Base-by-base conservation (phyloP, 106 monocot species). In the Hemerocallis citrina region DNA sequence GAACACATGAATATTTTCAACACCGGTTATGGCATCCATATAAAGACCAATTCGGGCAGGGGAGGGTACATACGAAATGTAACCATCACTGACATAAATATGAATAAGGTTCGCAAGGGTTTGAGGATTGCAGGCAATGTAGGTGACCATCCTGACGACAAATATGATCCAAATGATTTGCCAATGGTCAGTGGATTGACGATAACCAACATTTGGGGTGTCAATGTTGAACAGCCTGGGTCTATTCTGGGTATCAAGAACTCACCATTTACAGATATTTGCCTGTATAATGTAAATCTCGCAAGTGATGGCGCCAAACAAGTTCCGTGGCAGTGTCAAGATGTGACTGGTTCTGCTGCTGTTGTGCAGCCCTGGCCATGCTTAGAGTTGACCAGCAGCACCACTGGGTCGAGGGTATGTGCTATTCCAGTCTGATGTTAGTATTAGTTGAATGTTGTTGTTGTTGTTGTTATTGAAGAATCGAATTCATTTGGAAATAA, bases 131-230 rank as follows among this genome's bases (percentile, higher is more conserved):
- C 59, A 1, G 82, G 86, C 27, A 67, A 87, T 30, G 81, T 69
- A 1, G 86, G 86, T 1, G 86, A 82, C 72, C 86, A 87, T 49
- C 86, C 86, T 0, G 86, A 87, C 34, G 66, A 68, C 19, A 57
- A 63, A 24, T 87, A 65, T 58, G 63, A 79, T 22, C 75, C 64
- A 8, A n/a, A 57, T 5, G 82, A 81, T 0, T 20, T 87, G 4
- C 78, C 86, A 12, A 7, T 21, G 2, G 81, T 87, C 11, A 78
- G 79, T 8, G 78, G 59, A 2, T 62, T 87, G 44, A 69, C 57
- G 13, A 73, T 87, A 14, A 75, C 57, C 69, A 75, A 87, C 39
- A 75, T 87, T 2, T 75, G 82, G 71, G 86, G 86, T 2, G 66
- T 69, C 46, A 57, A 73, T 24, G 60, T 87, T 11, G 50, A 65